phyloP scores from a whole-genome alignment of 73 alveolate genomes.

The Tetrahymena borealis region DNA sequence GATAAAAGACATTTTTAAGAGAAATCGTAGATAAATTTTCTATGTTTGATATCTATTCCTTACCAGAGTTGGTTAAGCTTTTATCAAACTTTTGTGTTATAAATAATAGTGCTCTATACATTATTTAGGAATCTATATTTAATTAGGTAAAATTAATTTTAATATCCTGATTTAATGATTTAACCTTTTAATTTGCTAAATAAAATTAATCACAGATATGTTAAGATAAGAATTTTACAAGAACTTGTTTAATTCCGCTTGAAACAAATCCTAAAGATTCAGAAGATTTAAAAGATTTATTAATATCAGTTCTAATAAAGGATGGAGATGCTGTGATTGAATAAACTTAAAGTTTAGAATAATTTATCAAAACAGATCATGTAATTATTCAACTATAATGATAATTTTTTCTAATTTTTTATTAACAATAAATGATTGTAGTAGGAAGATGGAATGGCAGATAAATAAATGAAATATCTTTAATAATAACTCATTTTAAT shows the following conservation, averaged over 20 bases:
- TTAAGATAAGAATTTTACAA: background rate
- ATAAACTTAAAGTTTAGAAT: background rate
- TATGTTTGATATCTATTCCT: background rate
- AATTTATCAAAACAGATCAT: background rate
- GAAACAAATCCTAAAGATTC: background rate
- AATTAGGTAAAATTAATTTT: background rate
- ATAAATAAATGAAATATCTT: background rate
- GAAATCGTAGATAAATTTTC: background rate
- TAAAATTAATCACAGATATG: background rate
- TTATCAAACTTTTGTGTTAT: background rate
- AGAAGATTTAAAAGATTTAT: background rate
- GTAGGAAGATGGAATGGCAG: background rate
- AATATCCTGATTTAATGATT: background rate
- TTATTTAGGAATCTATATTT: background rate
- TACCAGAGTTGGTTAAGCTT: background rate
- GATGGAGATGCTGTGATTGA: background rate
- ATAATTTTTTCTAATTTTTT: too few relatives aligned
- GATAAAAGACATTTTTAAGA: background rate
- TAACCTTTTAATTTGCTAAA: too few relatives aligned
- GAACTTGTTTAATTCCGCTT: background rate
- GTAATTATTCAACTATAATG: background rate
- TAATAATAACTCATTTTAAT: slow-evolving; percentile 6
- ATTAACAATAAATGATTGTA: background rate
- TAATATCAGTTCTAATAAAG: background rate
- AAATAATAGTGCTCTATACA: background rate